Evolutionary conservation across 306 rosid genomes (phyloP), one percentile per base, ranked within the genome.

Genomic region (Herpetospermum pedunculosum): DNA sequence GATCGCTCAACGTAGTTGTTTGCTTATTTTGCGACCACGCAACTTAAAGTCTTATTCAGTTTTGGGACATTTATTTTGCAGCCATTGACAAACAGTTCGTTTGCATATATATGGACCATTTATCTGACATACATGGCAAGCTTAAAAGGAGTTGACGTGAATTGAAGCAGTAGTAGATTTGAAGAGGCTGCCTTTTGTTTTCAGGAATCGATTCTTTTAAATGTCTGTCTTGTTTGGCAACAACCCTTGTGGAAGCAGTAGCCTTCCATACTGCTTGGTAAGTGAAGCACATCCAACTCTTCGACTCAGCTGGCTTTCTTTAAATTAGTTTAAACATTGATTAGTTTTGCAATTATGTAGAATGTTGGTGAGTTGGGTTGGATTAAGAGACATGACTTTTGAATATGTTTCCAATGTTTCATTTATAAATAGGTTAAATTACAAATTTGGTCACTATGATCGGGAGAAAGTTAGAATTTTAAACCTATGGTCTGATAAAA

Each of bases 51-150:
- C 62, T 55, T 72, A 70, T 49, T 68, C 64, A 11, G 18, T 48
- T 9, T 40, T 49, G 30, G 62, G 25, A 65, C 53, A 58, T 67
- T 64, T 40, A 50, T 48, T 76, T 71, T 67, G 86, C 92, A 91
- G 97, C 95, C 97, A 38, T 76, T 91, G 88, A 37, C 83, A 80
- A 91, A 84, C 80, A 87, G 92, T 80, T 83, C 88, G 6, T 91
- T 80, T 8, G 53, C 95, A 6, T 91, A 88, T 49, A 13, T 87
- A 57, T 91, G 97, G 97, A 85, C 89, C 53, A 79, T 91, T 68
- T 91, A 87, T 77, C 81, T 91, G 85, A 84, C 97, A 23, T 91
- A 87, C 80, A 87, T 84, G 95, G 97, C 97, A n/a, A 88, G 84
- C 84, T 83, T 85, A 40, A 54, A 70, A 55, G 79, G 26, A 4